Evolutionary conservation across 2,329 filamentous ascomycete species (phyloP), one percentile per base, ranked within the genome.

Genomic region (Seiridium cupressi): DNA sequence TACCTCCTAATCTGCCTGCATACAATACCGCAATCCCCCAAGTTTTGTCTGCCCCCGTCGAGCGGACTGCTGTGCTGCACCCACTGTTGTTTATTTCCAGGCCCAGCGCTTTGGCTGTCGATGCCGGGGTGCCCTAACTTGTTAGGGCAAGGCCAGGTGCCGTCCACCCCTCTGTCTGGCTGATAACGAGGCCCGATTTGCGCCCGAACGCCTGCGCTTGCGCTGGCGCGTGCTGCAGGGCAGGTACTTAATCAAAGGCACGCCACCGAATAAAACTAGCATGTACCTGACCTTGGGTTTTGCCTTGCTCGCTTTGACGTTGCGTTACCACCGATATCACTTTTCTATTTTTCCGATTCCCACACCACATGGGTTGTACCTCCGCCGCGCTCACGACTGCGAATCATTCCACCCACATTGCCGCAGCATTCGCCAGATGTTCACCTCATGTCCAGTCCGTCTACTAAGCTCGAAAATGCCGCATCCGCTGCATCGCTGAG

Each of bases 361-460:
- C 35, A 58, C 55, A 36, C 40, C 42, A 32, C 55, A 57, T 57
- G 55, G 55, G 55, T 58, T 38, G 32, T 49, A 35, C 34, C 31
- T 49, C 35, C 51, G 31, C 31, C 44, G 18, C 55, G 35, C 34
- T 46, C 46, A 49, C 56, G 56, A 40, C 54, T 46, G 57, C 66
- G 63, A 66, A 69, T 66, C 68, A 68, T 66, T 63, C 60, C 66
- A 66, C 66, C 65, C 67, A 69, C 67, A 66, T 62, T 63, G 57
- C 59, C 60, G 58, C 65, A 65, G 65, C 61, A 62, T 62, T 66
- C 73, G 77, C 78, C 80, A 79, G 75, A 85, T 85, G 83, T 81
- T 76, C 74, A 76, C 77, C 81, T 80, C 82, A 85, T 85, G 83
- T 85, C 81, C 76, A 81, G 73, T 72, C 76, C 77, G 77, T 75